phyloP scores from a whole-genome alignment of 73 alveolate genomes.

The Tetrahymena thermophila region DNA sequence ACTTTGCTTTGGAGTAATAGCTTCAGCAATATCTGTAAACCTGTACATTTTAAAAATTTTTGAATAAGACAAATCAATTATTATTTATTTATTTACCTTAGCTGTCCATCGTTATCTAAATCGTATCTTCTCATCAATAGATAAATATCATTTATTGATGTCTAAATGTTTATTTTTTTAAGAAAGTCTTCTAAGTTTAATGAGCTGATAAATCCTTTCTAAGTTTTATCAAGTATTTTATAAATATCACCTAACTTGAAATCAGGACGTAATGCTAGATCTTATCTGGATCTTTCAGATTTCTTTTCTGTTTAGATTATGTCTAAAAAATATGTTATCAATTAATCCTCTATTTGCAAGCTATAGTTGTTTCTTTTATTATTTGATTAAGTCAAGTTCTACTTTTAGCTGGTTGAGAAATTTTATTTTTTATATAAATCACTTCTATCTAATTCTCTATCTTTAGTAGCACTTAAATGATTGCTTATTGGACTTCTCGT shows the following conservation, averaged over 20 bases:
- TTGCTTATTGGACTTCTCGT: background rate
- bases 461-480: background rate
- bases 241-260: background rate
- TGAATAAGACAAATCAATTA: background rate
- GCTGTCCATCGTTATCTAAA: background rate
- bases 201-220: background rate
- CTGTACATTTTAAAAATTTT: background rate
- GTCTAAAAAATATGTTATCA: background rate
- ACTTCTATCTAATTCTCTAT: background rate
- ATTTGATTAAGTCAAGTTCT: background rate
- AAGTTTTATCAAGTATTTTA: background rate
- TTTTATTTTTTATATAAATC: background rate
- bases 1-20: background rate
- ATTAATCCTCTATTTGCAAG: background rate
- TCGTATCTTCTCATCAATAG: background rate
- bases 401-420: background rate
- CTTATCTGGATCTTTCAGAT: background rate
- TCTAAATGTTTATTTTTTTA: background rate
- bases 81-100: background rate
- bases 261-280: background rate
- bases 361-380: background rate
- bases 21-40: background rate
- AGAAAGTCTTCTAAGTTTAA: background rate
- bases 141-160: background rate
- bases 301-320: background rate